Conservation (phyloP, 129 eudicot species). For the Pittosporum tobira region DNA sequence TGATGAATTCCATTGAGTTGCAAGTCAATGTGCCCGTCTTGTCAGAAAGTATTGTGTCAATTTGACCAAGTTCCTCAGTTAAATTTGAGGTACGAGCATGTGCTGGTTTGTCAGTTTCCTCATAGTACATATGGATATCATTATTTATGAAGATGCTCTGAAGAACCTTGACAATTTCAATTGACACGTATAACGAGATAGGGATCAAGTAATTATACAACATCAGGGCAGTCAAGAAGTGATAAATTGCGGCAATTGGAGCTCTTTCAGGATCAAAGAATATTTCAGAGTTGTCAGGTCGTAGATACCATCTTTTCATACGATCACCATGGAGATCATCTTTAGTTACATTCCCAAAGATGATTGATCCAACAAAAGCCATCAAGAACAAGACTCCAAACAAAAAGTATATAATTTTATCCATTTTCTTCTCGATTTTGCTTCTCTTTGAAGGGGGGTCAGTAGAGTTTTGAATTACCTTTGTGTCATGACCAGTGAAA, state of each 20-base stretch:
- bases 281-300: conserved; percentile 38
- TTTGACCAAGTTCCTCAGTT: conserved; percentile 93
- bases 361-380: conserved; percentile 56
- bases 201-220: conserved; percentile 79
- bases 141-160: conserved; percentile 75
- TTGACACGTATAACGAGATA: conserved; percentile 78
- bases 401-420: conserved; percentile 60
- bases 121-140: conserved; percentile 73
- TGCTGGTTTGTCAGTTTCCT: conserved; percentile 84
- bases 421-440: conserved; percentile 75
- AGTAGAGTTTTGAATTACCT: conserved; percentile 84
- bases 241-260: conserved; percentile 56
- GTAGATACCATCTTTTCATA: conserved; percentile 73
- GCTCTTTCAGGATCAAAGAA: conserved; percentile 71
- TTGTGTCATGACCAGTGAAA: conserved; percentile 91
- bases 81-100: conserved; percentile 88
- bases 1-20: conserved; percentile 92
- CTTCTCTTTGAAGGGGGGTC: conserved; percentile 93
- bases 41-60: conserved; percentile 84
- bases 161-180: conserved; percentile 82
- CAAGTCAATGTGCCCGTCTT: conserved; percentile 96
- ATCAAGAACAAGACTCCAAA: conserved; percentile 50
- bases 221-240: conserved; percentile 68
- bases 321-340: conserved; percentile 43
- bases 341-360: conserved; percentile 56